phyloP scores from a whole-genome alignment of 306 rosid species.

The Hippophae gyantsensis region DNA sequence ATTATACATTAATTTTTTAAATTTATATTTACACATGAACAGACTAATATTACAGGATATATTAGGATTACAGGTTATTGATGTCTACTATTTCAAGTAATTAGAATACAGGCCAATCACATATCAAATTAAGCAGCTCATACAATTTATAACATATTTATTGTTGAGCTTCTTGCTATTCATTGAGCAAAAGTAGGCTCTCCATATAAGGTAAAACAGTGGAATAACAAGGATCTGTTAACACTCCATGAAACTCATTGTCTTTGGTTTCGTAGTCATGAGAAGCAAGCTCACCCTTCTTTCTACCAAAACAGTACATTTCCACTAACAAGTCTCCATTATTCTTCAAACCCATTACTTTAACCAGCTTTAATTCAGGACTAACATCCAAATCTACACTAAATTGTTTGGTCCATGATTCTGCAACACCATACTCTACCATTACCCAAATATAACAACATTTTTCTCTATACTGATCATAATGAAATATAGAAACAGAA shows the following conservation, averaged over 20 bases:
- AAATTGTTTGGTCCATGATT: slow-evolving; percentile 15
- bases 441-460: slow-evolving; percentile 7
- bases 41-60: no score
- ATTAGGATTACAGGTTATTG: no score
- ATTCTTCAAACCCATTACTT: not conserved
- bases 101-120: no score
- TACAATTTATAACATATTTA: no score
- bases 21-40: no score
- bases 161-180: no score
- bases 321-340: slow-evolving; percentile 2
- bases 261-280: not conserved
- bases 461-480: no score
- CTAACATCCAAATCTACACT: not conserved
- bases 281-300: slow-evolving; percentile 8
- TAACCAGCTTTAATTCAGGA: not conserved
- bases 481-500: slow-evolving; percentile 2
- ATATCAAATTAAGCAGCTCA: no score
- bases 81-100: no score
- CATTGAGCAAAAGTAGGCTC: slow-evolving; percentile 6
- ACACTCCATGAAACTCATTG: not conserved
- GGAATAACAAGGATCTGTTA: slow-evolving; percentile 3
- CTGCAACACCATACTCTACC: slow-evolving; percentile 8
- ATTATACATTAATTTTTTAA: no score
- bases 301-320: not conserved
- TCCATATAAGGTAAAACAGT: slow-evolving; percentile 1